A percentile compares a stretch with the other conserved stretches of the same genome.
phyloP scores from a whole-genome alignment of 2,329 filamentous ascomycete genomes.

The Truncatella angustata region DNA sequence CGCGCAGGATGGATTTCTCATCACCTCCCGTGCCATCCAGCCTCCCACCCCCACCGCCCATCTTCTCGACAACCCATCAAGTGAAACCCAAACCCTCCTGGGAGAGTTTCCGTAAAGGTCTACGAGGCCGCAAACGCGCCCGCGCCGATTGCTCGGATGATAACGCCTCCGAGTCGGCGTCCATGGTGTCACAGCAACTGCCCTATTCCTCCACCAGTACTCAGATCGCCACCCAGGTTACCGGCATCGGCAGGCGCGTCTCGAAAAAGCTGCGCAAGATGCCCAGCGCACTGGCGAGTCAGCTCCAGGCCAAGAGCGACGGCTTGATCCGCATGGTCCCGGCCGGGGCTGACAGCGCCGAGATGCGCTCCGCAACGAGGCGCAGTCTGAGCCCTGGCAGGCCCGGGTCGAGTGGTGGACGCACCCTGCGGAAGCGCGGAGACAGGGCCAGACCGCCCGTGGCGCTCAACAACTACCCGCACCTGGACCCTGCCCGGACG shows the following conservation, averaged over 20 bases:
- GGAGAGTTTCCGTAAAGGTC: conserved; percentile 19
- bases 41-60: conserved; percentile 32
- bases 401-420: background rate
- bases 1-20: background rate
- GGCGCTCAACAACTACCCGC: conserved; percentile 2
- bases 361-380: conserved; percentile 2
- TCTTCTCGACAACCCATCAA: conserved; percentile 7
- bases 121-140: conserved; percentile 51
- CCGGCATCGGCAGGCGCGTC: conserved; percentile 30
- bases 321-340: conserved; percentile 16
- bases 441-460: conserved; percentile 10
- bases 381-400: conserved; percentile 8
- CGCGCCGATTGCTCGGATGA: conserved; percentile 34
- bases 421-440: background rate
- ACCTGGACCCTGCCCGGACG: background rate
- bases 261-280: conserved; percentile 54
- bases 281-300: conserved; percentile 29
- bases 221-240: conserved; percentile 12
- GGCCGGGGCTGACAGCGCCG: background rate
- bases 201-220: background rate
- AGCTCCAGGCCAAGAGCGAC: conserved; percentile 17
- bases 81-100: conserved; percentile 11
- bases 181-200: conserved; percentile 2
- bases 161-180: conserved; percentile 18
- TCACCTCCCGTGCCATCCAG: conserved; percentile 11